Evolutionary conservation across 352 stramenopile genomes (phyloP).

Genomic region (Phytophthora foliorum): DNA sequence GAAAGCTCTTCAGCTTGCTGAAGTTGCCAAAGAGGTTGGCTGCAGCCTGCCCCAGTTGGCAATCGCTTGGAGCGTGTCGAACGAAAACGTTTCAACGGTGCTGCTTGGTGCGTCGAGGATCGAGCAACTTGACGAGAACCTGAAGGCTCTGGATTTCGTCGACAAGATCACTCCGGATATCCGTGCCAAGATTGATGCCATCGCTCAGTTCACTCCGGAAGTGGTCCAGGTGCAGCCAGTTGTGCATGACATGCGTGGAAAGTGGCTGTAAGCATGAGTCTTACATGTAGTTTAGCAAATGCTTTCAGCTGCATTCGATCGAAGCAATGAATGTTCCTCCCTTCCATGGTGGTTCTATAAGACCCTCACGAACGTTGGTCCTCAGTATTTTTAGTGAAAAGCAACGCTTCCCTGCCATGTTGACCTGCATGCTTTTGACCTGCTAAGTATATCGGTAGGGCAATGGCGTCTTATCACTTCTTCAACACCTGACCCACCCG

Average conservation of each 20-base stretch:
- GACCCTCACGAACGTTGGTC: too few relatives aligned
- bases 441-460: slow-evolving; percentile 35
- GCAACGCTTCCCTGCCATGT: background rate
- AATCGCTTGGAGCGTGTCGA: slow-evolving; percentile 60
- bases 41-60: slow-evolving; percentile 64
- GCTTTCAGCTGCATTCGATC: background rate
- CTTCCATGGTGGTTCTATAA: too few relatives aligned
- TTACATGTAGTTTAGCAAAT: background rate
- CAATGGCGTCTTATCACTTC: slow-evolving; percentile 22
- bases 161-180: slow-evolving; percentile 73
- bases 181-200: slow-evolving; percentile 69
- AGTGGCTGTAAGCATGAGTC: slow-evolving; percentile 37
- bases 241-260: slow-evolving; percentile 34
- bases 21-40: slow-evolving; percentile 56
- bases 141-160: slow-evolving; percentile 57
- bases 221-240: slow-evolving; percentile 27
- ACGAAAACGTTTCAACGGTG: slow-evolving; percentile 64
- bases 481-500: slow-evolving; percentile 22
- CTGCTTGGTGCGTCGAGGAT: slow-evolving; percentile 61
- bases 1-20: slow-evolving; percentile 56
- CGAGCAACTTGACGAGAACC: slow-evolving; percentile 71
- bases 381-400: slow-evolving; percentile 20
- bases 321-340: too few relatives aligned
- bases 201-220: slow-evolving; percentile 55
- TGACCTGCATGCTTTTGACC: too few relatives aligned